Percentiles rank a stretch among this genome's conserved stretches.
phyloP scores from a whole-genome alignment of 192 early-diverging fungal genomes.

The Coemansia reversa region DNA sequence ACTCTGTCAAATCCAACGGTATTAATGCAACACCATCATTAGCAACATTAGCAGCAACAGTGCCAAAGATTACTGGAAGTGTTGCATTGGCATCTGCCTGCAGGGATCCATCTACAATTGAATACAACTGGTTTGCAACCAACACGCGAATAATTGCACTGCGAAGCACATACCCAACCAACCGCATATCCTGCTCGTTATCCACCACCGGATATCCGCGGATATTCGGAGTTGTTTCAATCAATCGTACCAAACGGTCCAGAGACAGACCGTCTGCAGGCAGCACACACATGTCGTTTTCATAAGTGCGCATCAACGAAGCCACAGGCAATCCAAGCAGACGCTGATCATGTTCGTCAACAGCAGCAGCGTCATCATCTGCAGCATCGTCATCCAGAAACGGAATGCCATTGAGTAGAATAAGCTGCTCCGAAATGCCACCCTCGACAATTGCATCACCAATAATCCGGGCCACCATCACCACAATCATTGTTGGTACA shows the following conservation, averaged over 20 bases:
- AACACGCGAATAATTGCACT: constrained; percentile 25
- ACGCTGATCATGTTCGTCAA: constrained; percentile 51
- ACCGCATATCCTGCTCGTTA: constrained; percentile 55
- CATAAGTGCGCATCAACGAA: constrained; percentile 58
- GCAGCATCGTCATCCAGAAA: constrained; percentile 74
- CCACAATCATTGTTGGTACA: constrained; percentile 73
- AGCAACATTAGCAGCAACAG: neutral
- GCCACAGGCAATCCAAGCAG: constrained; percentile 38
- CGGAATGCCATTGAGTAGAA: constrained; percentile 74
- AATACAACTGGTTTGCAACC: neutral
- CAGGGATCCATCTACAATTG: neutral
- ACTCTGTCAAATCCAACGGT: constrained; percentile 17
- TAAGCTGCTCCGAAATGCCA: constrained; percentile 77
- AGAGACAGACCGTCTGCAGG: constrained; percentile 58
- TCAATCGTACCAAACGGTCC: constrained; percentile 55
- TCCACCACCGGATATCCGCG: constrained; percentile 79
- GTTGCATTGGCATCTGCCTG: neutral
- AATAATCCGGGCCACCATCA: constrained; percentile 74
- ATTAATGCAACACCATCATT: neutral
- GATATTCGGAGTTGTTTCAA: constrained; percentile 42
- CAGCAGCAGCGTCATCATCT: constrained; percentile 62
- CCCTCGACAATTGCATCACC: constrained; percentile 72
- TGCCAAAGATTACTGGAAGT: neutral
- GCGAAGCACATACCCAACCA: constrained; percentile 72
- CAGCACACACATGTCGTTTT: constrained; percentile 52